Base-by-base conservation (phyloP, 2,329 filamentous ascomycete genomes). In the Raffaelea ambrosiae region DNA sequence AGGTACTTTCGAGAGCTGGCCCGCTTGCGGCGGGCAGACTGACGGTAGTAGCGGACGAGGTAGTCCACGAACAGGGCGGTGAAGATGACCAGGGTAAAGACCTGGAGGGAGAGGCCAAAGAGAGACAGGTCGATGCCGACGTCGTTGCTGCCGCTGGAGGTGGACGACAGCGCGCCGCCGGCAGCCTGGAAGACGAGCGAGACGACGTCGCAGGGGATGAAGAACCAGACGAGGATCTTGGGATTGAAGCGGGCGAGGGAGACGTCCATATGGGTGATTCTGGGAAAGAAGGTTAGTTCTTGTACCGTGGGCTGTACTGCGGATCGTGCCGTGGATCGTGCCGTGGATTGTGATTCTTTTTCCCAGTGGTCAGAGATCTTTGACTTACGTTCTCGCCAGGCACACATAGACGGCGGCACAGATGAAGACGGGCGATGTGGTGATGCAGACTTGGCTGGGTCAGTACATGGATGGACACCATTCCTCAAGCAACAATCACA, bases 371-470 rank as follows among this genome's bases (percentile, higher is more conserved):
- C 8, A 21, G 4, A 29, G n/a, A 18, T 3, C 11, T 14, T 26
- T 18, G 5, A 47, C 54, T 38, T 20, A 56, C 53, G 50, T 51
- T n/a, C 50, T 41, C 2, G 54, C 43, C 4, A 84, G 69, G 26
- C 77, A 82, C 47, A 85, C 73, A 60, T 86, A 86, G 58, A 86
- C 79, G 50, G 78, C 79, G 0, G 81, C 82, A 23, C 77, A 71
- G 56, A 75, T 71, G 60, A 77, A 80, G 47, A 77, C 74, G 10
- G 73, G 73, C 0, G 66, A 71, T 40, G 73, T 72, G 54, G 73
- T 77, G 44, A 85, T 68, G 61, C 77, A 81, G 51, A 76, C 73
- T 78, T 44, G 26, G n/a, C 5, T 18, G n/a, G n/a, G 40, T 46
- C 20, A 45, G 41, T 1, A n/a, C 2, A 19, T 18, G 9, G n/a